These are phyloP conservation scores for Plenodomus lindquistii DNA, from an alignment of 2,329 filamentous ascomycete genomes.

Conservation along the genomic window DNA sequence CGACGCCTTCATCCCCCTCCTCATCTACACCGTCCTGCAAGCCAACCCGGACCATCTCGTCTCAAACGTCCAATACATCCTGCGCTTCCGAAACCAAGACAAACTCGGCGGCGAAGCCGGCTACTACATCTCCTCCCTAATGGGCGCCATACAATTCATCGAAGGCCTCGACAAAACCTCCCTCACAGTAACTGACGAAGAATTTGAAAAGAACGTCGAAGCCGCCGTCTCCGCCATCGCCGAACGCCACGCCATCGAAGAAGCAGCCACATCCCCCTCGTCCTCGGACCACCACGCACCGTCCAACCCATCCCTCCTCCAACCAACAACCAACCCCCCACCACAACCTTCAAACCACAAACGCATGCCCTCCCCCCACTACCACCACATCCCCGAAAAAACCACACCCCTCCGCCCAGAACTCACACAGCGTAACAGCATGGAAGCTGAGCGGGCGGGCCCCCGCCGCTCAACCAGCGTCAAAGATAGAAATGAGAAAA, in stretches of 20 bases:
- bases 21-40: constrained; percentile 94
- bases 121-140: constrained; percentile 95
- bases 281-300: constrained; percentile 16
- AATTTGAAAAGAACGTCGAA: constrained; percentile 97
- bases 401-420: constrained; percentile 58
- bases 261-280: constrained; percentile 17
- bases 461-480: constrained; percentile 61
- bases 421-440: constrained; percentile 62
- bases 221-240: constrained; percentile 93
- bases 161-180: constrained; percentile 94
- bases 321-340: neutral
- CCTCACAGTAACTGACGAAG: constrained; percentile 88
- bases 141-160: constrained; percentile 95
- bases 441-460: constrained; percentile 62
- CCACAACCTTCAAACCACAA: constrained; percentile 20
- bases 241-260: constrained; percentile 71
- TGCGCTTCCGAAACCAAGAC: constrained; percentile 95
- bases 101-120: constrained; percentile 97
- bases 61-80: constrained; percentile 96
- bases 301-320: constrained; percentile 21
- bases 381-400: constrained; percentile 52
- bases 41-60: constrained; percentile 94
- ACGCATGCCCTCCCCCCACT: constrained; percentile 48
- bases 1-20: constrained; percentile 85
- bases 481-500: constrained; percentile 36